A percentile compares a stretch with the other conserved stretches of the same genome.
These are phyloP conservation scores for Fusarium phyllophilum DNA, from an alignment of 2,329 filamentous ascomycete genomes.

Conservation along the genomic window DNA sequence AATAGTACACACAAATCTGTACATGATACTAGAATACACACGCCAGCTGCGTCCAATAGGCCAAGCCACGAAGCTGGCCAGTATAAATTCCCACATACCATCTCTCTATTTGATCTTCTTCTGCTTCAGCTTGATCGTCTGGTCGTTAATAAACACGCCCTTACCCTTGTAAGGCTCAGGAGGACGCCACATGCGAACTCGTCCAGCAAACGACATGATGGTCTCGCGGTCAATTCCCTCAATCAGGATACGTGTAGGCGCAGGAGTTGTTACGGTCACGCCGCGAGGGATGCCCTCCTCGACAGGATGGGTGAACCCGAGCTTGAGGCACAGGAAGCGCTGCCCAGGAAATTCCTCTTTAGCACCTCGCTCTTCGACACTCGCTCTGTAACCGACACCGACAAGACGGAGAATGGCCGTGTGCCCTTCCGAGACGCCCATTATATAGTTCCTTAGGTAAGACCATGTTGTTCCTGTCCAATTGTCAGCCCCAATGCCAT, in stretches of 20 bases:
- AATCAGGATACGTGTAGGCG: constrained; percentile 89
- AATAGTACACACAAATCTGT: constrained; percentile 47
- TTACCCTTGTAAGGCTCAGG: constrained; percentile 99
- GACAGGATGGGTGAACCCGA: constrained; percentile 95
- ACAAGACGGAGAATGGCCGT: constrained; percentile 92
- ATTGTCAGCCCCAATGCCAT: constrained; percentile 11
- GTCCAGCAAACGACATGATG: constrained; percentile 90
- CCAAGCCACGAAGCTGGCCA: constrained; percentile 22
- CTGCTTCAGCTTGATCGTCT: constrained; percentile 97
- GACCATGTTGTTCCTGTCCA: constrained; percentile 83
- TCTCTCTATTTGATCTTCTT: constrained; percentile 88
- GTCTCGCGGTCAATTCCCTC: constrained; percentile 88
- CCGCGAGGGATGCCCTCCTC: constrained; percentile 86
- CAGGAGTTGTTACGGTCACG: constrained; percentile 86
- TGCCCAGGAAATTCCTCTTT: constrained; percentile 84
- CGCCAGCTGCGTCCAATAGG: constrained; percentile 41
- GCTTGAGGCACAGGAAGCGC: constrained; percentile 90
- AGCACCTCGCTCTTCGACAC: constrained; percentile 78
- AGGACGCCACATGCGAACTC: constrained; percentile 86
- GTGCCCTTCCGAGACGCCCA: constrained; percentile 96
- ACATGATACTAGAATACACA: constrained; percentile 46
- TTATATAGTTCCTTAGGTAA: constrained; percentile 89
- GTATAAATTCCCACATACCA: background rate
- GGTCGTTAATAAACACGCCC: constrained; percentile 97
- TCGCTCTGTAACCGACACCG: constrained; percentile 94